Conservation (phyloP, 2,329 filamentous ascomycete species). For the Passalora sequoiae region DNA sequence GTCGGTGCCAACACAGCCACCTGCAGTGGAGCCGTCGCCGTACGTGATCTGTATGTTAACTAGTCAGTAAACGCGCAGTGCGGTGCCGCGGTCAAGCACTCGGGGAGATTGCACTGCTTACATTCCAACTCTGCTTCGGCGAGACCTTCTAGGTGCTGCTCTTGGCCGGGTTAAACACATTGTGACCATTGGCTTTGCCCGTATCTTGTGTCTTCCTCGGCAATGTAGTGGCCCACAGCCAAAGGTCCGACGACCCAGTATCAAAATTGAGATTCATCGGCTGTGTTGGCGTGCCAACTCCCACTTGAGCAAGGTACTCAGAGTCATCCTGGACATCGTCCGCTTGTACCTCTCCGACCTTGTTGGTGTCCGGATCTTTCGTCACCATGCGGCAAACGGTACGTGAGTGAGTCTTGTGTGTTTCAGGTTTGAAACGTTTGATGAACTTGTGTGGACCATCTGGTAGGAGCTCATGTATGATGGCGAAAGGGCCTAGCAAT, state of each 20-base stretch:
- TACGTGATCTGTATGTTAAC: slow-evolving; percentile 55
- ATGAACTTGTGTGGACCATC: slow-evolving; percentile 8
- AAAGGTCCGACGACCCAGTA: slow-evolving; percentile 65
- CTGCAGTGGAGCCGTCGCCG: slow-evolving; percentile 63
- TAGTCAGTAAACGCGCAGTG: background rate
- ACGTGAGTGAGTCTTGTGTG: slow-evolving; percentile 8
- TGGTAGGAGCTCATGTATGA: slow-evolving; percentile 16
- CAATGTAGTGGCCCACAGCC: slow-evolving; percentile 40
- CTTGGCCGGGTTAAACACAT: slow-evolving; percentile 55
- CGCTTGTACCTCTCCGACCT: slow-evolving; percentile 22
- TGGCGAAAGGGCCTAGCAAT: slow-evolving; percentile 18
- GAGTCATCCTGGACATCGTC: slow-evolving; percentile 65
- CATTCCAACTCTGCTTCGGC: slow-evolving; percentile 50
- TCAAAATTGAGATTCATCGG: slow-evolving; percentile 60
- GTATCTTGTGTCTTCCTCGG: slow-evolving; percentile 24
- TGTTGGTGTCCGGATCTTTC: slow-evolving; percentile 10
- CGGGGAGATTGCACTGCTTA: too few relatives aligned
- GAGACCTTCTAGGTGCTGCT: slow-evolving; percentile 56
- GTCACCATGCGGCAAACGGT: slow-evolving; percentile 13
- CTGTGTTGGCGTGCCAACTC: slow-evolving; percentile 62
- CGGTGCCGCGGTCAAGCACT: background rate
- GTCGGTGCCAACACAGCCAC: slow-evolving; percentile 61
- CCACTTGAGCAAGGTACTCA: slow-evolving; percentile 59
- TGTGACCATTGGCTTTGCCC: slow-evolving; percentile 41
- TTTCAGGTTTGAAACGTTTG: slow-evolving; percentile 7